Evolutionary conservation across 2,329 filamentous ascomycete species (phyloP), one percentile per base, ranked within the genome.

Genomic region (Aspergillus amoenus): DNA sequence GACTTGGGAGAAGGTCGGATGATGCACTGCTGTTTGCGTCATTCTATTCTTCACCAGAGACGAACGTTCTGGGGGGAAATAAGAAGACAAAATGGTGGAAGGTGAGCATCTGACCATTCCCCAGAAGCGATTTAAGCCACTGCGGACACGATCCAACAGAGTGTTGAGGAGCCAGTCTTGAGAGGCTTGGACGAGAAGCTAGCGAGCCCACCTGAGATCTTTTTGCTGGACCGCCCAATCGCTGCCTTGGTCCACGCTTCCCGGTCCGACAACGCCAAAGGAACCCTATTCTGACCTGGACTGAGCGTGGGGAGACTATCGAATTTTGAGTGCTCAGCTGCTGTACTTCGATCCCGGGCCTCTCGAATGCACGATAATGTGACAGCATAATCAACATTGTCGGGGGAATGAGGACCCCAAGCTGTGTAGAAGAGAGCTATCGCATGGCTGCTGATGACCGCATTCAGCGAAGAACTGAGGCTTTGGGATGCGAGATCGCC

Each of bases 21-120:
- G 54, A 56, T 48, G 42, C 46, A n/a, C 46, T 41, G 42, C 54
- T 41, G 48, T 50, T 46, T 51, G 54, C 54, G 54, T 56, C 54
- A 56, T 51, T 51, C 12, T 17, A 41, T 46, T 17, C 21, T 43
- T 45, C 40, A 45, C 40, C 46, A 56, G 30, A 49, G 37, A 9
- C 18, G 15, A 6, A 32, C 7, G 5, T 15, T 27, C 39, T 32
- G 15, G 34, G 13, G 5, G 27, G 39, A 7, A 21, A 7, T 22
- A 27, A 17, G 17, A 24, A 30, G 17, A 27, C n/a, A 9, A 27
- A 30, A 42, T 22, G 32, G 27, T 9, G 27, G 27, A 30, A 30
- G 27, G 12, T 34, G 53, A 44, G 30, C 54, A 51, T 51, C 54
- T 51, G 54, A 56, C 46, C 47, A 40, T 30, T 30, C 15, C 40